Evolutionary conservation across 2,329 filamentous ascomycete genomes (phyloP).

Genomic region (Fusarium pininemorale): DNA sequence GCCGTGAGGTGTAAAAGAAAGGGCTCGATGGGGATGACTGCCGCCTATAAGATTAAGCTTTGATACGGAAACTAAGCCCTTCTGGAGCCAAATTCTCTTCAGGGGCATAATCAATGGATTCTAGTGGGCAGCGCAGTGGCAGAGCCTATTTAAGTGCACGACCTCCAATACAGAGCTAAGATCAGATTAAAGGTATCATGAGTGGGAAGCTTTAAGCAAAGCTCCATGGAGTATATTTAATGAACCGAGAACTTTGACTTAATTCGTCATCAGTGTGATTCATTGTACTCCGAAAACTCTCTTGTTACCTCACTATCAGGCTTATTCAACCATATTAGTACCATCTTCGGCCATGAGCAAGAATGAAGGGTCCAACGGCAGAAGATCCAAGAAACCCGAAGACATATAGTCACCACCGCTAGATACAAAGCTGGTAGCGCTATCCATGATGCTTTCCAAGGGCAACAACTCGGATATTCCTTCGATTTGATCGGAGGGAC

Average conservation of each 20-base stretch:
- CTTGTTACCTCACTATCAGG: fast-evolving
- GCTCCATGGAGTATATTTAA: fast-evolving
- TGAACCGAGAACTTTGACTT: not conserved
- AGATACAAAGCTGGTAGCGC: not conserved
- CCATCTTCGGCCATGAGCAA: not conserved
- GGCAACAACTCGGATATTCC: fast-evolving
- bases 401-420: fast-evolving
- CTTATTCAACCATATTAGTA: not conserved
- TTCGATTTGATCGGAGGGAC: fast-evolving
- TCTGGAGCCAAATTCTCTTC: too few species aligned
- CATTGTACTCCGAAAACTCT: fast-evolving
- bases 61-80: too few species aligned
- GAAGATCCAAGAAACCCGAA: not conserved
- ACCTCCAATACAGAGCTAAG: not conserved
- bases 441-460: fast-evolving
- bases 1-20: not conserved
- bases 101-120: fast-evolving
- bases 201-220: not conserved
- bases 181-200: fast-evolving
- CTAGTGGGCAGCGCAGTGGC: not conserved
- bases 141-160: not conserved
- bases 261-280: too few species aligned
- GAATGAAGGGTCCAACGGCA: not conserved
- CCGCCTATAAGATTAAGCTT: too few species aligned
- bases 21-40: too few species aligned